Conservation (phyloP, 176 grass and related monocot species). For the Phragmites australis region DNA sequence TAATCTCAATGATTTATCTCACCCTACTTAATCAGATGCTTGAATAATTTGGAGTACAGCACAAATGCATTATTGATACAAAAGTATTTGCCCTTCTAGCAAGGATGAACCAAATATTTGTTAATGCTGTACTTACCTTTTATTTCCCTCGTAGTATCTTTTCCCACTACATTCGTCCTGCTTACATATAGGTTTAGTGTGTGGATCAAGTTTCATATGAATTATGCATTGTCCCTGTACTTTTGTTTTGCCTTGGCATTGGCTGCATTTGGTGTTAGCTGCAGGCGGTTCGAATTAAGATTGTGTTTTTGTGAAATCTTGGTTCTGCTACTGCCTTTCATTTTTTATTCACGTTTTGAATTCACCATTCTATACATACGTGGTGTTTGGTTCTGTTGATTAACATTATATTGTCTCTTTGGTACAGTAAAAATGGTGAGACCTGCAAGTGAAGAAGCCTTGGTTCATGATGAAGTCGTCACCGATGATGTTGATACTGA, state of each 20-base stretch:
- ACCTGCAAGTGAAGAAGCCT: conserved; percentile 9
- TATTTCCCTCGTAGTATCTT: not conserved
- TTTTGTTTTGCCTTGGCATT: not conserved
- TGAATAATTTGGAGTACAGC: not conserved
- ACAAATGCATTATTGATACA: not conserved
- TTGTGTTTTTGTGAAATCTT: not conserved
- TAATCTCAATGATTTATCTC: not conserved
- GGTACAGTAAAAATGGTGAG: conserved; percentile 40
- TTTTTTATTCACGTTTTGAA: not conserved
- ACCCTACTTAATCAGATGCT: not conserved
- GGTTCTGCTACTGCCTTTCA: not conserved
- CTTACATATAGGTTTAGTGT: not conserved
- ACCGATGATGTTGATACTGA: conserved; percentile 41
- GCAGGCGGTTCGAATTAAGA: not conserved
- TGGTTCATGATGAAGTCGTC: conserved; percentile 33
- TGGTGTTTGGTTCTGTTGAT: not conserved
- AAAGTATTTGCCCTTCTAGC: not conserved
- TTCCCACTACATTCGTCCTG: not conserved
- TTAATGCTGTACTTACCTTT: not conserved
- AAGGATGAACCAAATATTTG: not conserved
- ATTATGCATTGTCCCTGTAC: not conserved
- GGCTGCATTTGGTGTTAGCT: not conserved
- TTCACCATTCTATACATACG: not conserved
- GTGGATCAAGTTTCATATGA: not conserved
- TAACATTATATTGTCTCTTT: not conserved